phyloP scores from a whole-genome alignment of 768 basidiomycete species.

The Tephrocybe sp. region DNA sequence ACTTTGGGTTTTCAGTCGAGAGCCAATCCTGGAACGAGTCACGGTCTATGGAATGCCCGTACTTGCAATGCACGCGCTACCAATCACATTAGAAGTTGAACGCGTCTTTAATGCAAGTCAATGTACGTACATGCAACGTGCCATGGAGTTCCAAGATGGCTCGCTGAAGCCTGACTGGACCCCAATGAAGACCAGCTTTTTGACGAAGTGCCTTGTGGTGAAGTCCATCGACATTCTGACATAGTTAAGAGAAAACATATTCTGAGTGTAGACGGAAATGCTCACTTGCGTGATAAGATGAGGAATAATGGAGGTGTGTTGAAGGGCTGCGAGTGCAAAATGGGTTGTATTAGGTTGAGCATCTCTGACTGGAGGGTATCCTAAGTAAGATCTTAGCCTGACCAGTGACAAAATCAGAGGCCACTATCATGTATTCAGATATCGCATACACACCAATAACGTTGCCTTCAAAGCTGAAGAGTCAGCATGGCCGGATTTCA shows the following conservation, averaged over 20 bases:
- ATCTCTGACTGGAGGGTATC: slow-evolving; percentile 85
- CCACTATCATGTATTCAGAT: slow-evolving; percentile 20
- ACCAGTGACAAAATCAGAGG: background rate
- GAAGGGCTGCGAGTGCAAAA: slow-evolving; percentile 80
- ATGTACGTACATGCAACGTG: slow-evolving; percentile 62
- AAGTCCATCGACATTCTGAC: slow-evolving; percentile 87
- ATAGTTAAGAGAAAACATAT: background rate
- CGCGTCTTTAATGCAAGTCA: background rate
- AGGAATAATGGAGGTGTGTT: slow-evolving; percentile 58
- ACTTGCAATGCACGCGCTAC: slow-evolving; percentile 76
- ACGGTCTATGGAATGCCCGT: slow-evolving; percentile 67
- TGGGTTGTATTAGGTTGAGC: slow-evolving; percentile 88
- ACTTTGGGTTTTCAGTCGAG: slow-evolving; percentile 70
- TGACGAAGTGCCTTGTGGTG: slow-evolving; percentile 73
- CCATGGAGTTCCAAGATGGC: slow-evolving; percentile 85
- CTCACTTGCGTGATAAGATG: slow-evolving; percentile 75
- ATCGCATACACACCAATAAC: slow-evolving; percentile 66
- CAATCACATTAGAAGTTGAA: background rate
- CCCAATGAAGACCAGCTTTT: slow-evolving; percentile 26
- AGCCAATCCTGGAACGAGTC: slow-evolving; percentile 73
- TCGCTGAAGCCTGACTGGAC: slow-evolving; percentile 33
- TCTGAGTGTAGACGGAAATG: slow-evolving; percentile 14
- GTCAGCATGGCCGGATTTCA: background rate
- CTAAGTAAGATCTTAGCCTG: slow-evolving; percentile 73
- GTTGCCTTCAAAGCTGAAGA: slow-evolving; percentile 47